Percentiles rank a stretch among this genome's conserved stretches.
Conservation (phyloP, 2,329 filamentous ascomycete species). For the Penicillium italicum region DNA sequence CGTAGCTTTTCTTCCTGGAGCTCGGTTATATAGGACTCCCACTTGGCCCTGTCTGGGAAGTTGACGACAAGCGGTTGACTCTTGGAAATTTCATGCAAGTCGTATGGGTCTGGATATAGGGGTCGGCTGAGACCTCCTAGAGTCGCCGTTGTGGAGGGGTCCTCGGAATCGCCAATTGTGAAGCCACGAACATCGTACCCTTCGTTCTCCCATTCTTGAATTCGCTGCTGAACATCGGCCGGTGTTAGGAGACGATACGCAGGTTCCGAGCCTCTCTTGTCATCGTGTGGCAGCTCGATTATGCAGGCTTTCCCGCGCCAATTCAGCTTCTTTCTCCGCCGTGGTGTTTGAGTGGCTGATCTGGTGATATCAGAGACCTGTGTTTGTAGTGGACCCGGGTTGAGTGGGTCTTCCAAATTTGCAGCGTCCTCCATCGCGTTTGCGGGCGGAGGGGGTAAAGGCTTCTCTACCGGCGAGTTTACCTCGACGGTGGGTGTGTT, state of each 20-base stretch:
- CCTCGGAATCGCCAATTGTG: constrained; percentile 32
- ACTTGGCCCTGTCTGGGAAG: constrained; percentile 52
- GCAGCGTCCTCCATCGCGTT: constrained; percentile 9
- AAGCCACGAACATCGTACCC: constrained; percentile 45
- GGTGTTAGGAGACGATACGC: constrained; percentile 38
- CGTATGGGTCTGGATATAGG: constrained; percentile 41
- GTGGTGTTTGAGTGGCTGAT: constrained; percentile 29
- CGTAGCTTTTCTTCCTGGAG: constrained; percentile 88
- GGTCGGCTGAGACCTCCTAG: constrained; percentile 44
- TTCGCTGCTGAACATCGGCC: constrained; percentile 38
- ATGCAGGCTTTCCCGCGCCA: constrained; percentile 74
- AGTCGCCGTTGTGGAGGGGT: constrained; percentile 25
- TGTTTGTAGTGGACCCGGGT: constrained; percentile 12
- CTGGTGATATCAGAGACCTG: constrained; percentile 16
- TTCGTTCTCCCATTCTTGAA: constrained; percentile 42
- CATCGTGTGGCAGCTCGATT: constrained; percentile 65
- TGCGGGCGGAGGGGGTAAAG: constrained; percentile 37
- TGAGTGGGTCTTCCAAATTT: constrained; percentile 1
- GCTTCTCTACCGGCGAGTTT: constrained; percentile 37
- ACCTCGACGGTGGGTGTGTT: constrained; percentile 22
- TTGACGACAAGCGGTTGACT: constrained; percentile 35
- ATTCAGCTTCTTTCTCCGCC: constrained; percentile 65
- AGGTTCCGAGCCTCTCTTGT: constrained; percentile 56
- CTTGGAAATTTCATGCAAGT: constrained; percentile 36
- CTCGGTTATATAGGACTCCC: constrained; percentile 76